phyloP scores from a whole-genome alignment of 352 stramenopile species.

The Stephanocyclus meneghinianus region DNA sequence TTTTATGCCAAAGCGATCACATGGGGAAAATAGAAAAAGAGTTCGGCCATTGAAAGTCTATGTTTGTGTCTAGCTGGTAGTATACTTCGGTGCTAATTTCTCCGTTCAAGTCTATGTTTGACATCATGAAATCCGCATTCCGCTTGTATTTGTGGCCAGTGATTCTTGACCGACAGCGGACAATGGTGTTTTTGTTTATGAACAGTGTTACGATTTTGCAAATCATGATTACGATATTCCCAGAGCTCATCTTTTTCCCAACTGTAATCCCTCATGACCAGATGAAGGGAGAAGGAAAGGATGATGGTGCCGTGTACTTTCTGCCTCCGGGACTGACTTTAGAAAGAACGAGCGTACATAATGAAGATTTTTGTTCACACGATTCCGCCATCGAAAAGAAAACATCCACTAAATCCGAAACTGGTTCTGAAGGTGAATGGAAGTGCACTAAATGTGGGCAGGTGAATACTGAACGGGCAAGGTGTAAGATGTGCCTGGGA shows the following conservation, averaged over 20 bases:
- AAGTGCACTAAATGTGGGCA: constrained; percentile 27
- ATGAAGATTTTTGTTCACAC: neutral
- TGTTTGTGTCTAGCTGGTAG: too few species aligned
- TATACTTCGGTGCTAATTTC: too few species aligned
- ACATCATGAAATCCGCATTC: too few species aligned
- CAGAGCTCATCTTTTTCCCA: neutral
- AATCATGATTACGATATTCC: neutral
- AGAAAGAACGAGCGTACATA: constrained; percentile 9
- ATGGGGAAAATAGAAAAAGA: too few species aligned
- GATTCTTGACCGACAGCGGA: neutral
- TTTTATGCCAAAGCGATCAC: too few species aligned
- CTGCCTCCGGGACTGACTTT: constrained; percentile 37
- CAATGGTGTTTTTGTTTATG: neutral
- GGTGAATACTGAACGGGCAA: constrained; percentile 24
- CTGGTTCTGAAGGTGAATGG: constrained; percentile 22
- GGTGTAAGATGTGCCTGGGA: constrained; percentile 22
- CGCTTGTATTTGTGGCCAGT: too few species aligned
- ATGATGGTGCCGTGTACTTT: constrained; percentile 45
- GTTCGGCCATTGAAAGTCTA: too few species aligned
- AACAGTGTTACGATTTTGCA: neutral
- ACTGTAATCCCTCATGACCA: neutral
- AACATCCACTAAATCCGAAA: neutral
- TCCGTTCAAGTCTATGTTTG: too few species aligned
- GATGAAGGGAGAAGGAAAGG: constrained; percentile 38
- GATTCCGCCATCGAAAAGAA: neutral